These are phyloP conservation scores for Ceratocystis alfenasii DNA, from an alignment of 2,329 filamentous ascomycete genomes.

Conservation along the genomic window DNA sequence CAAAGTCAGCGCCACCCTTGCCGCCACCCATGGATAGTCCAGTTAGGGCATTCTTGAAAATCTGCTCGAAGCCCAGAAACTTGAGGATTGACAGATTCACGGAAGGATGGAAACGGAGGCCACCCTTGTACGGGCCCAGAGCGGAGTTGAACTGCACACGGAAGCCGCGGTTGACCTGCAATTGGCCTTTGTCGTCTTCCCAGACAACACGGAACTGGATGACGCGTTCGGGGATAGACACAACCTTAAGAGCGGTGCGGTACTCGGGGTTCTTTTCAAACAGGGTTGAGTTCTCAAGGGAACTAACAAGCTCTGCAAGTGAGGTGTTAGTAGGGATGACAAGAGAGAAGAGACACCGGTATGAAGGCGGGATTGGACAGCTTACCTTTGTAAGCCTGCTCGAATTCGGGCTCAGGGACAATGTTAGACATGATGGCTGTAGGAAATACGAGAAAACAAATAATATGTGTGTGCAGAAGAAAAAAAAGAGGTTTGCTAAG, in stretches of 20 bases:
- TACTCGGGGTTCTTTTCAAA: conserved; percentile 94
- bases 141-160: conserved; percentile 98
- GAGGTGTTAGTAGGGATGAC: neutral
- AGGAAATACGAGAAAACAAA: neutral
- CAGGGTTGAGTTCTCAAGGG: conserved; percentile 83
- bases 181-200: conserved; percentile 83
- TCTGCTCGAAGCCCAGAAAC: conserved; percentile 98
- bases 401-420: conserved; percentile 85
- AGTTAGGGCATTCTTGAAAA: conserved; percentile 98
- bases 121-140: conserved; percentile 95
- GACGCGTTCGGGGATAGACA: conserved; percentile 83
- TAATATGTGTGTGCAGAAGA: neutral
- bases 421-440: conserved; percentile 61
- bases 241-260: conserved; percentile 76
- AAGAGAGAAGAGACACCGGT: neutral
- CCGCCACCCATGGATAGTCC: conserved; percentile 82
- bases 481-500: neutral
- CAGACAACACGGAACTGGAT: conserved; percentile 96
- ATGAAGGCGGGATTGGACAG: neutral
- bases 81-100: conserved; percentile 77
- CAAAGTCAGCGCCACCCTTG: conserved; percentile 96
- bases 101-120: conserved; percentile 84
- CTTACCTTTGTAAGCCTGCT: conserved; percentile 93
- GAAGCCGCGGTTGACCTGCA: conserved; percentile 89
- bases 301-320: conserved; percentile 71